Evolutionary conservation across 2,329 filamentous ascomycete genomes (phyloP), one percentile per base, ranked within the genome.

Genomic region (Aaosphaeria arxii): DNA sequence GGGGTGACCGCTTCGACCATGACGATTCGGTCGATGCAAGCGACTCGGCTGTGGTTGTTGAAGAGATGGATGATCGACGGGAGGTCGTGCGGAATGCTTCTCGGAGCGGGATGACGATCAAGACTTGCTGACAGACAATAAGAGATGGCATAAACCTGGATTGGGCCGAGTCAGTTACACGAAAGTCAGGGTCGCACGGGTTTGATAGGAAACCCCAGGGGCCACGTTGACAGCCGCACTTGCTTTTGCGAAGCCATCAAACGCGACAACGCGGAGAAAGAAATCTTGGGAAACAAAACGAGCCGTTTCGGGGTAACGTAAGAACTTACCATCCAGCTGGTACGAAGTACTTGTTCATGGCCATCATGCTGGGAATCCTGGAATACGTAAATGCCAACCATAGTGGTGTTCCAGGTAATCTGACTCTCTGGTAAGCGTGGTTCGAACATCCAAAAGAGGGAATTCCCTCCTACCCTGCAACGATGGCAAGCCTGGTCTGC

Each of bases 321-420:
- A n/a, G 7, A 36, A 61, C 64, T 57, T 56, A 67, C 67, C 67
- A 70, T 46, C 66, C 67, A 44, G 67, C 63, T 39, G 67, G 58
- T 38, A 63, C 53, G 24, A 70, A 66, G 33, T 59, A 66, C n/a
- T 52, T 52, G 43, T 64, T 69, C 17, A 69, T 66, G 11, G 49
- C 6, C 3, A 43, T 24, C 40, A 68, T 59, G 7, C 43, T 47
- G 2, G 53, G 49, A 17, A 63, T 45, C n/a, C 58, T 54, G 4
- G 61, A 55, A 41, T 69, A 69, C 1, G 65, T 69, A 44, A 70
- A 70, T 0, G 65, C 66, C 39, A 70, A 62, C 67, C 67, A 70
- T 6, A 70, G 49, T 7, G 67, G 67, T 17, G 67, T 70, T 13
- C 67, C 67, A 30, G 67, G 67, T 45, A 70, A 54, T 41, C 67